These are phyloP conservation scores for Mycena indigotica DNA, from an alignment of 768 basidiomycete genomes.

Conservation along the genomic window DNA sequence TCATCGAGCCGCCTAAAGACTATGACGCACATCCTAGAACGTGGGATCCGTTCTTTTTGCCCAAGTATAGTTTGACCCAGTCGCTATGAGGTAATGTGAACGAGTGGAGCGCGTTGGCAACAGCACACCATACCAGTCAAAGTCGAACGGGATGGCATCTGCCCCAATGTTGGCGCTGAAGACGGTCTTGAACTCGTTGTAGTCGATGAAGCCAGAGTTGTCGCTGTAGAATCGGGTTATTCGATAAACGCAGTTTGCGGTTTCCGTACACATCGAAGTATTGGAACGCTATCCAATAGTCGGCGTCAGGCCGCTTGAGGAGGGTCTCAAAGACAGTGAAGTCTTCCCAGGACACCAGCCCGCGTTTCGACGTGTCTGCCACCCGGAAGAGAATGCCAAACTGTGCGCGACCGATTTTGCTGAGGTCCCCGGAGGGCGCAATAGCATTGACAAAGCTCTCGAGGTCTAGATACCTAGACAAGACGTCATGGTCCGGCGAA, in stretches of 20 bases:
- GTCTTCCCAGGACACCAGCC: conserved; percentile 90
- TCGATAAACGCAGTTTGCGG: neutral
- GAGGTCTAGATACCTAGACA: conserved; percentile 75
- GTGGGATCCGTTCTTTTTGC: conserved; percentile 87
- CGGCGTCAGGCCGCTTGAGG: conserved; percentile 92
- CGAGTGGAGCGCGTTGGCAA: neutral
- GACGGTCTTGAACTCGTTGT: conserved; percentile 93
- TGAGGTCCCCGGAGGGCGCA: conserved; percentile 81
- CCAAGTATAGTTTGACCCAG: conserved; percentile 96
- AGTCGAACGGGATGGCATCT: conserved; percentile 91
- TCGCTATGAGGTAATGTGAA: conserved; percentile 51
- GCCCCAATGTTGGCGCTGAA: conserved; percentile 78
- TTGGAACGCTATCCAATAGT: conserved; percentile 95
- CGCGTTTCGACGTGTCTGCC: conserved; percentile 76
- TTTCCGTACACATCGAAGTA: conserved; percentile 86
- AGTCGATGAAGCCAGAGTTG: conserved; percentile 88
- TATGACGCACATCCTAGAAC: conserved; percentile 91
- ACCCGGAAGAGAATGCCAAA: conserved; percentile 90
- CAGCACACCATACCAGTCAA: conserved; percentile 69
- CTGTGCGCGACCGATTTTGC: conserved; percentile 84
- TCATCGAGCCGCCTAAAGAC: conserved; percentile 31
- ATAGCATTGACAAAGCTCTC: conserved; percentile 95
- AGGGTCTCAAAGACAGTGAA: conserved; percentile 94
- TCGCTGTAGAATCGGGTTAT: conserved; percentile 53
- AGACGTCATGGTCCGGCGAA: conserved; percentile 7